phyloP scores from a whole-genome alignment of 148 eudicot species.

The Rhododendron ovatum region DNA sequence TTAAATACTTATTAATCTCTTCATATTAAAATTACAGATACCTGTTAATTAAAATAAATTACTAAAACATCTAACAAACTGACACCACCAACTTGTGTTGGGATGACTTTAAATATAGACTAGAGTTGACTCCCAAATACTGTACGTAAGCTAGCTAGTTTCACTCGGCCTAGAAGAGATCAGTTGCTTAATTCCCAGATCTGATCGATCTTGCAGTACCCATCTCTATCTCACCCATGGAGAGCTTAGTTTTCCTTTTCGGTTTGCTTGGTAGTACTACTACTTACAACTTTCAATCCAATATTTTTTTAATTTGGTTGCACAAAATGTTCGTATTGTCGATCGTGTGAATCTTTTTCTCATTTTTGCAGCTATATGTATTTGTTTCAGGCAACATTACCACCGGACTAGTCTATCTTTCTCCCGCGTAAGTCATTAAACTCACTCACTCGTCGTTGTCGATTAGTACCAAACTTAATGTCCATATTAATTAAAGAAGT shows the following conservation, averaged over 20 bases:
- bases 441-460: background rate
- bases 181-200: background rate
- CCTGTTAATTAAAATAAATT: too few species aligned
- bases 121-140: background rate
- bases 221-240: background rate
- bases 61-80: too few species aligned
- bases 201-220: background rate
- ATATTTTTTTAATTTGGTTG: background rate
- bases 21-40: too few species aligned
- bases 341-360: background rate
- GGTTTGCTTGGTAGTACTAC: background rate
- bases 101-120: background rate
- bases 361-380: background rate
- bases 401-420: background rate
- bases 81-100: background rate
- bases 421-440: background rate
- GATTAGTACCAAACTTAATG: background rate
- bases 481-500: background rate
- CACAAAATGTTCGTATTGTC: background rate
- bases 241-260: background rate
- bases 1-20: too few species aligned
- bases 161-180: background rate
- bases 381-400: slow-evolving; percentile 1
- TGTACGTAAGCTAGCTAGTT: too few species aligned
- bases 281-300: background rate